phyloP scores from a whole-genome alignment of 176 grass and related monocot species.

The Eleusine indica region DNA sequence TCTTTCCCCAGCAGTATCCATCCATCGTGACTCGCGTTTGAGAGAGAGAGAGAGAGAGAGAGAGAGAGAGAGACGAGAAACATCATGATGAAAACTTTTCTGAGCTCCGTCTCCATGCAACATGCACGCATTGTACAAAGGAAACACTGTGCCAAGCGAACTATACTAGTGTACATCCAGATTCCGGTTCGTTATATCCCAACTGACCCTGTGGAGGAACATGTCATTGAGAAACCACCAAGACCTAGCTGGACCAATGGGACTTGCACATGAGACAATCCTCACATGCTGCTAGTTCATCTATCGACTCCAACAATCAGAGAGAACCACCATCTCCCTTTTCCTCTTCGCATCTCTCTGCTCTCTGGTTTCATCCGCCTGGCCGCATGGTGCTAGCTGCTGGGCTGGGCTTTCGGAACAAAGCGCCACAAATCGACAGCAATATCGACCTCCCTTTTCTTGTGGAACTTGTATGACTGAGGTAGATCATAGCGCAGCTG shows the following conservation, averaged over 20 bases:
- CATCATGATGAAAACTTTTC: background rate
- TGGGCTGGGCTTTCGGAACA: constrained; percentile 45
- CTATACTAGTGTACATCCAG: background rate
- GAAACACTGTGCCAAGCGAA: background rate
- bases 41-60: background rate
- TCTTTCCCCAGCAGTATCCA: background rate
- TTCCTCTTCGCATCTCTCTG: background rate
- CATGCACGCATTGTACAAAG: background rate
- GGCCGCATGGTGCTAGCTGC: background rate
- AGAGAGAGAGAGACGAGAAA: background rate
- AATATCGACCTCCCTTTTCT: constrained; percentile 75
- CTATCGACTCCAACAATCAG: background rate
- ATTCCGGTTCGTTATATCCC: background rate
- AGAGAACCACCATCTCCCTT: background rate
- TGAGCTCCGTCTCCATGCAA: background rate
- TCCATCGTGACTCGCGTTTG: background rate
- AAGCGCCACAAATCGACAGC: constrained; percentile 92
- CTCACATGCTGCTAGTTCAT: background rate
- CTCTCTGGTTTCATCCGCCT: background rate
- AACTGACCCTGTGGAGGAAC: background rate
- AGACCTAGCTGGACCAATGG: background rate
- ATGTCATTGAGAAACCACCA: background rate
- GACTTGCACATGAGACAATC: background rate
- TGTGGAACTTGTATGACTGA: constrained; percentile 79
- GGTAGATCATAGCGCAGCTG: constrained; percentile 86